These are phyloP conservation scores for Penicillium odoratum DNA, from an alignment of 495 filamentous ascomycete species.

Conservation along the genomic window DNA sequence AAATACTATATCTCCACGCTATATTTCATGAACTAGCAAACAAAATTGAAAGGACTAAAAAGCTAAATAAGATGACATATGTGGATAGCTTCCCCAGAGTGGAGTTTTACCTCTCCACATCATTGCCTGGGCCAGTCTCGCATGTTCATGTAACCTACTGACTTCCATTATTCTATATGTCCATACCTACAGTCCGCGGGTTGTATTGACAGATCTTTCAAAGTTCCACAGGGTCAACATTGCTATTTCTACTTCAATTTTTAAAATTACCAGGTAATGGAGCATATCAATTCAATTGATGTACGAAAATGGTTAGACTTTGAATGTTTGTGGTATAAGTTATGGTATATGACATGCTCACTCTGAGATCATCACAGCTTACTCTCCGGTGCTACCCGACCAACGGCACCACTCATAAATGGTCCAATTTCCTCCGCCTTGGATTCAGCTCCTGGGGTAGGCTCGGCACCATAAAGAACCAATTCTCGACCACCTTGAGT, in stretches of 20 bases:
- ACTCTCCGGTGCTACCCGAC: slow-evolving; percentile 40
- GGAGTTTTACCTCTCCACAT: slow-evolving; percentile 8
- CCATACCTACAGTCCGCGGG: not conserved
- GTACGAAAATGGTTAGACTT: not conserved
- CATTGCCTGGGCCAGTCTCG: slow-evolving; percentile 13
- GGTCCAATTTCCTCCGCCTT: slow-evolving; percentile 29
- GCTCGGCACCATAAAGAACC: slow-evolving; percentile 57
- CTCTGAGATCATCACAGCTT: slow-evolving; percentile 34
- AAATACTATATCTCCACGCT: not conserved
- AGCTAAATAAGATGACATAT: too few species aligned
- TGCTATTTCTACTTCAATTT: not conserved
- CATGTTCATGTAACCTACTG: slow-evolving; percentile 18
- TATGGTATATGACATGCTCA: slow-evolving; percentile 1
- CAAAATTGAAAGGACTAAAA: not conserved
- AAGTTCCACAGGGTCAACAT: not conserved
- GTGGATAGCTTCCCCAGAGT: slow-evolving; percentile 1
- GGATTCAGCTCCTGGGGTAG: slow-evolving; percentile 8
- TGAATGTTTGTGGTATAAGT: not conserved
- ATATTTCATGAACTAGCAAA: not conserved
- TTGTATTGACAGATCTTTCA: not conserved
- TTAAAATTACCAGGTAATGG: not conserved
- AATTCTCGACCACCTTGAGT: slow-evolving; percentile 66
- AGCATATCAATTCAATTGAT: not conserved
- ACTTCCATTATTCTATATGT: slow-evolving; percentile 2
- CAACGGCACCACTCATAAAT: slow-evolving; percentile 63